A percentile compares a stretch with the other conserved stretches of the same genome.
Conservation (phyloP, 148 eudicot species). For the Chenopodium formosanum region DNA sequence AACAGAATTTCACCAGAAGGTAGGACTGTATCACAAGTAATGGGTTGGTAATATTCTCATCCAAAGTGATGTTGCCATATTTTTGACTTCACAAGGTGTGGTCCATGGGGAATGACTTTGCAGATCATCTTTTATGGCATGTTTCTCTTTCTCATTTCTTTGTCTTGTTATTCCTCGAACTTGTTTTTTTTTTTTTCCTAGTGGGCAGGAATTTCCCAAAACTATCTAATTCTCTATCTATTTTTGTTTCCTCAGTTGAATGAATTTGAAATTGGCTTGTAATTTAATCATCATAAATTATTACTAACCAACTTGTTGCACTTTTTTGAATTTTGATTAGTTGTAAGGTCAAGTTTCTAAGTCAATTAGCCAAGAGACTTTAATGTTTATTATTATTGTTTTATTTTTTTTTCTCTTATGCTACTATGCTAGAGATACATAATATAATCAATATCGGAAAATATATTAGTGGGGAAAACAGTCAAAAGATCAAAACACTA, state of each 20-base stretch:
- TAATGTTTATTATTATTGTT: too few relatives aligned
- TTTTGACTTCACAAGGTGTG: constrained; percentile 3
- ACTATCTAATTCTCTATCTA: background rate
- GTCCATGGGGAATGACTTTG: background rate
- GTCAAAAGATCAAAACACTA: too few relatives aligned
- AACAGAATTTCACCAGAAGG: background rate
- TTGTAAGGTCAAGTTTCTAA: too few relatives aligned
- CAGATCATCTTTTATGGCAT: background rate
- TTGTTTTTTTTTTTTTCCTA: background rate
- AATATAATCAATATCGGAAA: too few relatives aligned
- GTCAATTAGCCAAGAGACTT: too few relatives aligned
- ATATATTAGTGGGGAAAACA: too few relatives aligned
- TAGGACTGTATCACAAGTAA: background rate
- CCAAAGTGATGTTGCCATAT: background rate
- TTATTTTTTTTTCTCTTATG: too few relatives aligned
- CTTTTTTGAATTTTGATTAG: too few relatives aligned
- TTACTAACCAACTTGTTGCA: too few relatives aligned
- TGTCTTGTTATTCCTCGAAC: background rate
- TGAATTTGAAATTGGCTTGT: too few relatives aligned
- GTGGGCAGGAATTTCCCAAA: background rate
- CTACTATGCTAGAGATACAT: too few relatives aligned
- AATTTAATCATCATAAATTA: too few relatives aligned
- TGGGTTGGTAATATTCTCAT: background rate
- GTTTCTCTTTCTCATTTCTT: background rate
- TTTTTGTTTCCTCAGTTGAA: background rate